Base-by-base conservation (phyloP, 1,284 basidiomycete genomes). In the Heliocybe sulcata region DNA sequence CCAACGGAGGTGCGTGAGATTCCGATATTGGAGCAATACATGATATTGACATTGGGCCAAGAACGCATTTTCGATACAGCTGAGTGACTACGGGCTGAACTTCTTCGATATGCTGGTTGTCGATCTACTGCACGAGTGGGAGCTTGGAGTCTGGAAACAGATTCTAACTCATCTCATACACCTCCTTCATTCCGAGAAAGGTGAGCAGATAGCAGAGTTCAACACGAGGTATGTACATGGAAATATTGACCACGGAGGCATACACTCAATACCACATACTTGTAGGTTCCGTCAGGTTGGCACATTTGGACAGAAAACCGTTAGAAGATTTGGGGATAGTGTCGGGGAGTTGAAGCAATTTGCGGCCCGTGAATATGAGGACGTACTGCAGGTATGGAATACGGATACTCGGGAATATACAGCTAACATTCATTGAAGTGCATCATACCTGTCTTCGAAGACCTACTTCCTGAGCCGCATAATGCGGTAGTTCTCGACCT, bases 81-180 rank as follows among this genome's bases (percentile, higher is more conserved):
- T 75, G 6, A 14, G 56, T 0, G 19, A 35, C 0, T 54, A 65
- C 1, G 66, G 63, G 0, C 60, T 68, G 14, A 59, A 71, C 23
- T 55, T 64, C 4, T 70, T 65, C 47, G 54, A 27, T 0, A 59
- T 71, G 42, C 60, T 76, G 0, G 62, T 66, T 0, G 63, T 67
- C 0, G 73, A 75, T 55, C 16, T 72, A 8, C 49, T 75, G 56
- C 72, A 75, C 52, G 67, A 75, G 54, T 61, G 69, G 29, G 70
- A 73, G 54, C 57, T 73, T 0, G 73, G 72, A 1, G 63, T 70
- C 0, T 75, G 72, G 71, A 73, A 69, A 53, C 50, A 57, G 0
- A 23, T 71, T 0, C 66, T 73, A 29, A 62, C 55, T 0, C 73
- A 76, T 54, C 55, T 74, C 0, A 50, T 73, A 1, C 66, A 69